phyloP scores from a whole-genome alignment of 768 basidiomycete genomes.

The Coprinellus aureogranulatus region DNA sequence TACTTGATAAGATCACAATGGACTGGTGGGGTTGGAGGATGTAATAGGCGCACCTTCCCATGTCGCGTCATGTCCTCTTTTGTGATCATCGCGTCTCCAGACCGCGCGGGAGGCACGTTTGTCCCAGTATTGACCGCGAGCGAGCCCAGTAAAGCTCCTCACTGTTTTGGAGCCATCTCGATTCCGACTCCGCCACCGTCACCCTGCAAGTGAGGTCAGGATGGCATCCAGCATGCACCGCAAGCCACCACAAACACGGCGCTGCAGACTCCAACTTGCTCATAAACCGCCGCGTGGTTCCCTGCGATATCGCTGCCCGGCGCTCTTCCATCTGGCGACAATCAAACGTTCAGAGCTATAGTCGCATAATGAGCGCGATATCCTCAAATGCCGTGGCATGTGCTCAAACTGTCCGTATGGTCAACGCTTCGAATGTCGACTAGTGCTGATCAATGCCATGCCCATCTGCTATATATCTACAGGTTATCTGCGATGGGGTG shows the following conservation, averaged over 20 bases:
- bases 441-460: conserved; percentile 11
- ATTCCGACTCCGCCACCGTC: too few relatives aligned
- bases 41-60: too few relatives aligned
- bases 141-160: too few relatives aligned
- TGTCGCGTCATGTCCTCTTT: too few relatives aligned
- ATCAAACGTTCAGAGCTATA: conserved; percentile 2
- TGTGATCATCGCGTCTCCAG: too few relatives aligned
- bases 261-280: not conserved
- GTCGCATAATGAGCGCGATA: not conserved
- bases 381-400: conserved; percentile 15
- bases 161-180: too few relatives aligned
- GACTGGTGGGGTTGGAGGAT: too few relatives aligned
- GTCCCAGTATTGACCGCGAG: too few relatives aligned
- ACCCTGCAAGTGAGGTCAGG: not conserved
- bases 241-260: not conserved
- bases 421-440: conserved; percentile 10
- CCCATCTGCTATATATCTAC: conserved; percentile 1
- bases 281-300: not conserved
- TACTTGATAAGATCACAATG: too few relatives aligned
- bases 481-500: conserved; percentile 14
- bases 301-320: not conserved
- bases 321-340: conserved; percentile 2
- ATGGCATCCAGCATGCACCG: not conserved
- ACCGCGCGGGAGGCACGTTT: too few relatives aligned
- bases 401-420: conserved; percentile 21